These are phyloP conservation scores for Hemisphaericaspora xylanilytica DNA, from an alignment of 1,139 yeast genomes.

Conservation along the genomic window DNA sequence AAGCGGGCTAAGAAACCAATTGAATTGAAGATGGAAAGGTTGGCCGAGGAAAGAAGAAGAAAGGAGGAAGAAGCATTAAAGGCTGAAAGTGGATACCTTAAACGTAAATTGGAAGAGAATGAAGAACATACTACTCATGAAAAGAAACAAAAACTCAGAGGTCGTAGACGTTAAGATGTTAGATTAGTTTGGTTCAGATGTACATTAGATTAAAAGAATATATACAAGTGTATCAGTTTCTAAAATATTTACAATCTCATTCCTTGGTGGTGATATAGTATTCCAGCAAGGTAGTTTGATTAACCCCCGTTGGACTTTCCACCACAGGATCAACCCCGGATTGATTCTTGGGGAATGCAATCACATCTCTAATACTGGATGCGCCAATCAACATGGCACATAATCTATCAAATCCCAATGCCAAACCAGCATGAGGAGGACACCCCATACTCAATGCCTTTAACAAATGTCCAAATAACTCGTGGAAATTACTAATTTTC, in stretches of 20 bases:
- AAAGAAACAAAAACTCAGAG: slow-evolving; percentile 28
- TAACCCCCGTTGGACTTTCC: slow-evolving; percentile 73
- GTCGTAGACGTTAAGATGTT: slow-evolving; percentile 22
- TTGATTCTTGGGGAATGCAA: slow-evolving; percentile 93
- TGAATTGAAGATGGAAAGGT: slow-evolving; percentile 43
- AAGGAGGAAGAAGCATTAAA: slow-evolving; percentile 25
- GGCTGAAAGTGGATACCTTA: slow-evolving; percentile 17
- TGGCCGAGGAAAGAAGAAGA: slow-evolving; percentile 32
- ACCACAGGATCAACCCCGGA: slow-evolving; percentile 88
- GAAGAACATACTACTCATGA: slow-evolving; percentile 9
- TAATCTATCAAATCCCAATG: slow-evolving; percentile 90
- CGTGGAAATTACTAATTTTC: slow-evolving; percentile 52
- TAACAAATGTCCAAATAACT: slow-evolving; percentile 82
- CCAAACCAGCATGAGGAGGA: slow-evolving; percentile 98
- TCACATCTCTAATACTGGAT: slow-evolving; percentile 80
- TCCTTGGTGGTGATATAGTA: slow-evolving; percentile 41
- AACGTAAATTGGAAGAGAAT: slow-evolving; percentile 22
- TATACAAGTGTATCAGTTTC: neutral
- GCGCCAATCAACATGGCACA: slow-evolving; percentile 85
- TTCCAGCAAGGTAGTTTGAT: slow-evolving; percentile 43
- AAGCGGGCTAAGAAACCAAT: slow-evolving; percentile 38
- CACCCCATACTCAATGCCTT: slow-evolving; percentile 85
- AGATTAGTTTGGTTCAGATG: neutral
- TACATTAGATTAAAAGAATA: slow-evolving; percentile 4
- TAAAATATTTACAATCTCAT: slow-evolving; percentile 9